Percentiles rank a stretch among this genome's conserved stretches.
Conservation (phyloP, 441 rosid species). For the Mallotus repandus region DNA sequence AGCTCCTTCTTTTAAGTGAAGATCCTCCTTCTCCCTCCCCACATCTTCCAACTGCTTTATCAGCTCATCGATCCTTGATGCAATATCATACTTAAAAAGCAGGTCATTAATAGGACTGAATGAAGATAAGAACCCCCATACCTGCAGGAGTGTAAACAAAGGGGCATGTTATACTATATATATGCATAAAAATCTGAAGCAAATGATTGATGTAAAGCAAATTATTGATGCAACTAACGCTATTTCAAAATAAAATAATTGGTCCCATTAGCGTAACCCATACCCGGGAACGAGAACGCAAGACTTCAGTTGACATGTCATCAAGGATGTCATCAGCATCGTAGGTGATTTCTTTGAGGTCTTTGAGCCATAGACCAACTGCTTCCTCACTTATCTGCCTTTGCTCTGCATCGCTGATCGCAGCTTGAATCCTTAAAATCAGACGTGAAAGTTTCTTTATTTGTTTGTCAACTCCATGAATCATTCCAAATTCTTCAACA, state of each 20-base stretch:
- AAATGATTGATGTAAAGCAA: no score
- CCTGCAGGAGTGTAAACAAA: no score
- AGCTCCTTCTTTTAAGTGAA: background rate
- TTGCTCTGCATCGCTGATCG: conserved; percentile 12
- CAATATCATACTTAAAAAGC: background rate
- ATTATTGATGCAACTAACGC: no score
- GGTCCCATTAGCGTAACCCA: no score
- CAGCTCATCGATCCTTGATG: background rate
- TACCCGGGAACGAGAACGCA: background rate
- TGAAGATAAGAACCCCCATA: no score
- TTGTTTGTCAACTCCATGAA: no score
- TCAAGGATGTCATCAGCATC: conserved; percentile 15
- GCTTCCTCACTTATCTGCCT: background rate
- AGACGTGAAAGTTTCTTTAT: background rate
- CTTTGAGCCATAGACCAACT: background rate
- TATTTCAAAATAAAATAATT: no score
- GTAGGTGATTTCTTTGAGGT: conserved; percentile 3
- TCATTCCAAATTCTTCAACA: conserved; percentile 1
- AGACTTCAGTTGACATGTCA: background rate
- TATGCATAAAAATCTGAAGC: no score
- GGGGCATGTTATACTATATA: no score
- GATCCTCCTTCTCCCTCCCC: background rate
- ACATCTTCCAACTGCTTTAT: background rate
- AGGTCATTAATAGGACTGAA: no score
- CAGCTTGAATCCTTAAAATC: background rate